phyloP scores from a whole-genome alignment of 2,329 filamentous ascomycete genomes.

The Didymosphaeria variabile region DNA sequence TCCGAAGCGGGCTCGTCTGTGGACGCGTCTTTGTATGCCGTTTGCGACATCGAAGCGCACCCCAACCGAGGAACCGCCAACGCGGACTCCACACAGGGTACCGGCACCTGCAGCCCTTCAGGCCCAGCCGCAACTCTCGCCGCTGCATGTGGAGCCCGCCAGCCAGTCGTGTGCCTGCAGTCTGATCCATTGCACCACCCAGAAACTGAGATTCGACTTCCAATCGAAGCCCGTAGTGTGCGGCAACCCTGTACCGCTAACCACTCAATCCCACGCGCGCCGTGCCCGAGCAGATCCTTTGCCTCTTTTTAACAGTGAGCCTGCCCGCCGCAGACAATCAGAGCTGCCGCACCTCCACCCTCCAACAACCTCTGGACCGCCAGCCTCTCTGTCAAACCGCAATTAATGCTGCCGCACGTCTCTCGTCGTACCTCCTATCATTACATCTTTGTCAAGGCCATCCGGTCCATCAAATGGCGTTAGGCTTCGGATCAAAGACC shows the following conservation, averaged over 20 bases:
- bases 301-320: not conserved
- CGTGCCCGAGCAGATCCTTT: constrained; percentile 10
- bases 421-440: constrained; percentile 49
- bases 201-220: not conserved
- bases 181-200: not conserved
- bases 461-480: constrained; percentile 63
- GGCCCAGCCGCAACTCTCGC: not conserved
- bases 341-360: not conserved
- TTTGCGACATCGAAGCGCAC: constrained; percentile 17
- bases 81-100: not conserved
- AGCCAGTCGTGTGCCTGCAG: not conserved
- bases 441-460: constrained; percentile 52
- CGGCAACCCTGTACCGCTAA: constrained; percentile 8
- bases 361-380: not conserved
- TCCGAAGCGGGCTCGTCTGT: not conserved
- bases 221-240: not conserved
- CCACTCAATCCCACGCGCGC: constrained; percentile 9
- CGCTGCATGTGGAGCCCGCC: constrained; percentile 2
- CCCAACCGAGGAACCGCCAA: not conserved
- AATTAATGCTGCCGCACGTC: constrained; percentile 52
- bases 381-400: not conserved
- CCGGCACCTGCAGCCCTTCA: not conserved
- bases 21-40: constrained; percentile 8
- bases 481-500: constrained; percentile 47
- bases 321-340: not conserved